Conservation (phyloP, 257 asterid genomes). For the Solanum etuberosum region DNA sequence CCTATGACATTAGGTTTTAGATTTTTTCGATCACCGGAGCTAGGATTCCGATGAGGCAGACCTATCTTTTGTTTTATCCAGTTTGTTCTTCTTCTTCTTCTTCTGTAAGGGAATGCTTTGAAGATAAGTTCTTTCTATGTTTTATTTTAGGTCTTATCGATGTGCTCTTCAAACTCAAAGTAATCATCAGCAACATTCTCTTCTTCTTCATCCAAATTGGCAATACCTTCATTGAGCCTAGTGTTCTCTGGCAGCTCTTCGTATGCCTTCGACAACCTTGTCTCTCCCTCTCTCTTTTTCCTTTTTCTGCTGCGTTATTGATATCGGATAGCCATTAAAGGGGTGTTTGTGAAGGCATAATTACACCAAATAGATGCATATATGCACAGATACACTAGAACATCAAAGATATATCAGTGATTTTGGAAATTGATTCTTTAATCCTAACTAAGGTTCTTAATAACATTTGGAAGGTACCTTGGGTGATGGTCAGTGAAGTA, state of each 20-base stretch:
- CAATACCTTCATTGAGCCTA: conserved; percentile 67
- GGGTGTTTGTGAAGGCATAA: not conserved
- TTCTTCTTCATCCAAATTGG: conserved; percentile 56
- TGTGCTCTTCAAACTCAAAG: conserved; percentile 72
- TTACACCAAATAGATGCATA: not conserved
- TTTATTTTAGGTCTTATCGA: conserved; percentile 48
- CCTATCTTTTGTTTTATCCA: not conserved
- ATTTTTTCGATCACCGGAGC: not conserved
- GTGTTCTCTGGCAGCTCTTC: conserved; percentile 32
- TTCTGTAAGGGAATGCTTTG: not conserved
- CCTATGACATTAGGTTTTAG: not conserved
- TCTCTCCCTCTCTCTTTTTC: not conserved
- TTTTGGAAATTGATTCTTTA: not conserved
- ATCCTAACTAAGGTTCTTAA: not conserved
- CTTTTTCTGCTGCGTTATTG: not conserved
- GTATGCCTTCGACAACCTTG: not conserved
- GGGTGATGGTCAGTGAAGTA: not conserved
- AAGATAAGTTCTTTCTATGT: not conserved
- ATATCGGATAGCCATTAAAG: not conserved
- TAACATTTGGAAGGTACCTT: not conserved
- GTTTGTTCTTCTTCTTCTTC: not conserved
- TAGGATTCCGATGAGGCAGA: not conserved
- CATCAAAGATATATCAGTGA: not conserved
- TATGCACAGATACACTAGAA: not conserved
- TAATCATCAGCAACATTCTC: conserved; percentile 43